Percentiles rank a stretch among this genome's conserved stretches.
These are phyloP conservation scores for Psidium friedrichsthalianum DNA, from an alignment of 345 rosid species.

Conservation along the genomic window DNA sequence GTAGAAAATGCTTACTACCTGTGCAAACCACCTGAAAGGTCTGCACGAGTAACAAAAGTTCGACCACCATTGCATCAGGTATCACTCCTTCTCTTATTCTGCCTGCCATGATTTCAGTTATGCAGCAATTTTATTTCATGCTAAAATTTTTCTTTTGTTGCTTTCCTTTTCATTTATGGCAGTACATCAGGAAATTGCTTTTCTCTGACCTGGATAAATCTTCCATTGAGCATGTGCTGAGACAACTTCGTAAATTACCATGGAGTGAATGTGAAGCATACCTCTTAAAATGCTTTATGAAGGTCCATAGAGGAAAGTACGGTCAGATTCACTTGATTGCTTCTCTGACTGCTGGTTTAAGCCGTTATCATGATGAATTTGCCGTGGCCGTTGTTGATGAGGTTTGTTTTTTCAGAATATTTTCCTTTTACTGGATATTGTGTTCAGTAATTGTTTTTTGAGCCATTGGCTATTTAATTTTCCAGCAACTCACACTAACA, in stretches of 20 bases:
- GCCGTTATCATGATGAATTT: constrained; percentile 97
- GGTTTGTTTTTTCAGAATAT: constrained; percentile 30
- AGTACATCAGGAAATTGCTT: constrained; percentile 84
- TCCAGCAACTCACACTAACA: not conserved
- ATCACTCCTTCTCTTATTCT: not conserved
- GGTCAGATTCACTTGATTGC: constrained; percentile 98
- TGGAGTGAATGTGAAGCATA: constrained; percentile 93
- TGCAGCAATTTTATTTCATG: not conserved
- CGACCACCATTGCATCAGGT: constrained; percentile 96
- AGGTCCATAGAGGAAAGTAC: constrained; percentile 91
- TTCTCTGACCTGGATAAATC: constrained; percentile 97
- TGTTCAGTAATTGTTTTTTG: not conserved
- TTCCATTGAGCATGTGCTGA: constrained; percentile 78
- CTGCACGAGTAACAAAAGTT: constrained; percentile 81
- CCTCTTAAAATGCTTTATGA: constrained; percentile 94
- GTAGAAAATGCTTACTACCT: constrained; percentile 99
- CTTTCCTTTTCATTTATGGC: constrained; percentile 14
- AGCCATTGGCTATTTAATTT: not conserved
- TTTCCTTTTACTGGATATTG: not conserved
- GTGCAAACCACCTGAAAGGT: constrained; percentile 99
- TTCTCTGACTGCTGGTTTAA: constrained; percentile 94
- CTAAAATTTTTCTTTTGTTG: not conserved
- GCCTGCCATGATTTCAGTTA: not conserved
- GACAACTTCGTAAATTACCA: constrained; percentile 95
- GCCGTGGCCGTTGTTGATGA: constrained; percentile 97